phyloP scores from a whole-genome alignment of 2,329 filamentous ascomycete species.

The Hawksworthiomyces lignivorus region DNA sequence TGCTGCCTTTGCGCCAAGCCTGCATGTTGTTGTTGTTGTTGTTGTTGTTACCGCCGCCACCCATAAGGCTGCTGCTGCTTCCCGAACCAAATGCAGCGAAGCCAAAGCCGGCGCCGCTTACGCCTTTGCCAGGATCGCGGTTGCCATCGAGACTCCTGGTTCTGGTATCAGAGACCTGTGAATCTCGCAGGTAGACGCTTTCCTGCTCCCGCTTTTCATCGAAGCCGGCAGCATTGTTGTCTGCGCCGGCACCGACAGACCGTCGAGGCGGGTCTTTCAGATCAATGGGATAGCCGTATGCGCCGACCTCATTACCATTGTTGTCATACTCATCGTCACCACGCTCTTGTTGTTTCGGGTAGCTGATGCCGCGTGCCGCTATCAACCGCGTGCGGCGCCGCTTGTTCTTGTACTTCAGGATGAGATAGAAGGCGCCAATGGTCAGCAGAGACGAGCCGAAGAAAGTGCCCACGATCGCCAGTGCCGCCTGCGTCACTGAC shows the following conservation, averaged over 20 bases:
- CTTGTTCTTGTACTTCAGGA: conserved; percentile 23
- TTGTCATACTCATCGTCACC: conserved; percentile 4
- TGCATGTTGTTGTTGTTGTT: conserved; percentile 12
- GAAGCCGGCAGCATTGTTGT: neutral
- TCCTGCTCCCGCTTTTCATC: conserved; percentile 1
- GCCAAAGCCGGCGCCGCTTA: conserved; percentile 14
- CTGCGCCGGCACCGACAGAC: neutral
- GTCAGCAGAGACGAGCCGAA: conserved; percentile 34
- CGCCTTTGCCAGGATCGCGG: neutral
- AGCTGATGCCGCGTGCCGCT: conserved; percentile 15
- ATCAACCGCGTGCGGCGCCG: conserved; percentile 14
- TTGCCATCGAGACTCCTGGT: neutral
- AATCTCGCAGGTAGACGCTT: neutral
- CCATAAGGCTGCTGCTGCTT: conserved; percentile 8
- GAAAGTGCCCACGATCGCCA: conserved; percentile 34
- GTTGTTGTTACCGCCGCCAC: too few relatives aligned
- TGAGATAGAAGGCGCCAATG: conserved; percentile 28
- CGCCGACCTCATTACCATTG: conserved; percentile 1
- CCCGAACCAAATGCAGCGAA: conserved; percentile 12
- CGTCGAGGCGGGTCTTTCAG: conserved; percentile 18
- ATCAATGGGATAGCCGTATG: conserved; percentile 18
- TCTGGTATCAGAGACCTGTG: neutral
- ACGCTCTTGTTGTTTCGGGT: conserved; percentile 17
- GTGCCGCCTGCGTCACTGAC: conserved; percentile 32
- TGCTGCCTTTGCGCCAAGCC: conserved; percentile 5